These are phyloP conservation scores for Trichoderma guizhouense DNA, from an alignment of 2,329 filamentous ascomycete genomes.

Conservation along the genomic window DNA sequence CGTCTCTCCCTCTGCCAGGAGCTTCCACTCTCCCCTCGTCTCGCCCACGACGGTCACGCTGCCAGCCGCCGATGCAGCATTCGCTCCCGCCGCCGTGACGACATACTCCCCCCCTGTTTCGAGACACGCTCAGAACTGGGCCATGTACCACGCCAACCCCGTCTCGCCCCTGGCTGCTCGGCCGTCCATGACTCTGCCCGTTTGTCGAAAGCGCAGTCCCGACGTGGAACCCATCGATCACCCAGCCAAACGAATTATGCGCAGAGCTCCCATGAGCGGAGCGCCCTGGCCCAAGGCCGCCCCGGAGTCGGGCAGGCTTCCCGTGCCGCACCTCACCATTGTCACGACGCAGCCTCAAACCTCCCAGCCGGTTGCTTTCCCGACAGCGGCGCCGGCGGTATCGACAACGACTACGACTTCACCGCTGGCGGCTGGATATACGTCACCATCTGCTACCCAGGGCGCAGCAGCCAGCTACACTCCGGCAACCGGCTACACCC, in stretches of 20 bases:
- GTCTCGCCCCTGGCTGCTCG: constrained; percentile 50
- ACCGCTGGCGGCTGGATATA: neutral
- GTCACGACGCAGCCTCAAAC: constrained; percentile 45
- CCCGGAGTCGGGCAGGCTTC: constrained; percentile 47
- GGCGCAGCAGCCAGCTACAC: neutral
- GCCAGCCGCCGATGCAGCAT: constrained; percentile 29
- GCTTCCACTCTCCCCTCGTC: constrained; percentile 45
- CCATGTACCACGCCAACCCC: constrained; percentile 37
- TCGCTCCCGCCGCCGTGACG: constrained; percentile 33
- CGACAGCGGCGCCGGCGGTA: constrained; percentile 17
- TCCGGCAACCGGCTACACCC: constrained; percentile 34
- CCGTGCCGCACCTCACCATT: constrained; percentile 68
- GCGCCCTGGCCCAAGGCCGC: constrained; percentile 23
- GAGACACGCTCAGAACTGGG: constrained; percentile 38
- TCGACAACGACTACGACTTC: neutral
- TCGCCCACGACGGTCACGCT: constrained; percentile 45
- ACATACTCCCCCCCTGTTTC: constrained; percentile 42
- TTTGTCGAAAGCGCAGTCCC: constrained; percentile 48
- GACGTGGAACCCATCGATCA: constrained; percentile 52
- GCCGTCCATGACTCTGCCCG: constrained; percentile 39
- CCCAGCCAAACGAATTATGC: constrained; percentile 49
- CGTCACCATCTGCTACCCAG: neutral
- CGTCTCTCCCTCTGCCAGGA: constrained; percentile 36
- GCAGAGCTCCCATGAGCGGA: constrained; percentile 22
- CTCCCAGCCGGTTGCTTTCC: constrained; percentile 29